Base-by-base conservation (phyloP, 1,284 basidiomycete species). In the Rhodotorula sp. region DNA sequence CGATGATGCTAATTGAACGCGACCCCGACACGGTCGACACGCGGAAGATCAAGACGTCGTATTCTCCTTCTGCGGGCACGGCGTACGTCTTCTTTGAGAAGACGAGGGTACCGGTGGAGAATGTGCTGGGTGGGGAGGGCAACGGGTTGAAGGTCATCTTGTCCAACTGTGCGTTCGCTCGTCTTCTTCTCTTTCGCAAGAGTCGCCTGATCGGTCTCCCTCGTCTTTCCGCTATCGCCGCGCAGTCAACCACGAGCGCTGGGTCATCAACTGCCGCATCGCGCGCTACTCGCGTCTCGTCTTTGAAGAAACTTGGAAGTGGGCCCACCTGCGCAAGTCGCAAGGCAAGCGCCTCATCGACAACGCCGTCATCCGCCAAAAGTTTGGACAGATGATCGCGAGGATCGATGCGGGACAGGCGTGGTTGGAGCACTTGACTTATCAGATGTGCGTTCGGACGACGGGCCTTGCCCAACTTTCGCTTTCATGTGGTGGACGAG, bases 31-130 rank as follows among this genome's bases (percentile, higher is more conserved):
- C 51, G 48, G 87, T 97, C 47, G 87, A 89, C 78, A 95, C 92
- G 5, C 89, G 88, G 77, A 85, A 84, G 52, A 92, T 96, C 82
- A 92, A 91, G 81, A 92, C 90, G 0, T 86, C 56, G 22, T 70
- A 76, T 62, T 76, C 74, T 19, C 44, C 67, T 19, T 89, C 90
- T 2, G 90, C 90, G 13, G 85, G 85, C 90, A 92, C 80, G 1
- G 63, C 66, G 10, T 93, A 88, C 78, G 63, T 64, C 36, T 58
- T 55, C 6, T 65, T 68, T 58, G 80, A 81, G 68, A 78, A 79
- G 44, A 78, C 79, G 72, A 81, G 81, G 72, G 81, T 82, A 22
- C 81, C 81, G 32, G 77, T 77, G 52, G 78, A 78, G 68, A 81
- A 82, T 73, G 76, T 81, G 24, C 76, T 82, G 48, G 81, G 81